Percentiles rank a stretch among this genome's conserved stretches.
These are phyloP conservation scores for Candida xiaguanensis DNA, from an alignment of 805 yeast species.

Conservation along the genomic window DNA sequence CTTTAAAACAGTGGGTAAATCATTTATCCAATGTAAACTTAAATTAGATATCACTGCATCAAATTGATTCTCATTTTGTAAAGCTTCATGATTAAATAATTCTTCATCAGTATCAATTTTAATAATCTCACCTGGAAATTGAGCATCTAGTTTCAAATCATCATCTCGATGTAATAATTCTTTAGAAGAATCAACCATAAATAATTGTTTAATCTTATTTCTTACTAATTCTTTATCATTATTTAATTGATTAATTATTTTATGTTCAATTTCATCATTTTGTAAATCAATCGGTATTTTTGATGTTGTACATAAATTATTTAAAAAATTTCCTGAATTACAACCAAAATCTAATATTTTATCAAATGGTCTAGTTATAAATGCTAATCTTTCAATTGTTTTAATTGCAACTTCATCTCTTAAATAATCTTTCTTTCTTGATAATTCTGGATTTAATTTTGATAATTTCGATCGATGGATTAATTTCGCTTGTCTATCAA, in stretches of 20 bases:
- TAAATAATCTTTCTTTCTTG: conserved; percentile 64
- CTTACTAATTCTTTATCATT: conserved; percentile 54
- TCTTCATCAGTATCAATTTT: conserved; percentile 71
- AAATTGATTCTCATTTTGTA: conserved; percentile 38
- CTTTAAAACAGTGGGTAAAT: conserved; percentile 62
- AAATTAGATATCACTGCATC: conserved; percentile 74
- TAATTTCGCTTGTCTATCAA: conserved; percentile 59
- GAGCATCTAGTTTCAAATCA: conserved; percentile 34
- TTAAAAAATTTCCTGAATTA: conserved; percentile 62
- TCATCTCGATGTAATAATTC: conserved; percentile 52
- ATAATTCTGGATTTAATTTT: conserved; percentile 33
- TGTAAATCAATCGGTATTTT: conserved; percentile 12
- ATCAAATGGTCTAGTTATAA: conserved; percentile 61
- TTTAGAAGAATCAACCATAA: conserved; percentile 64
- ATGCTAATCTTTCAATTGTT: conserved; percentile 71
- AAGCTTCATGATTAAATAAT: conserved; percentile 39
- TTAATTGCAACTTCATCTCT: conserved; percentile 70
- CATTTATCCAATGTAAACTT: conserved; percentile 82
- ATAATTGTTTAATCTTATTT: conserved; percentile 48
- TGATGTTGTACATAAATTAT: conserved; percentile 30
- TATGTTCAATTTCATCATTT: conserved; percentile 30
- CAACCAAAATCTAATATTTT: conserved; percentile 69
- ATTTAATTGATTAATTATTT: conserved; percentile 40
- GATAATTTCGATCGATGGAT: conserved; percentile 59
- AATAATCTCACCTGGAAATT: conserved; percentile 41